Conservation (phyloP, 805 yeast species). For the Monosporozyma aerobia region DNA sequence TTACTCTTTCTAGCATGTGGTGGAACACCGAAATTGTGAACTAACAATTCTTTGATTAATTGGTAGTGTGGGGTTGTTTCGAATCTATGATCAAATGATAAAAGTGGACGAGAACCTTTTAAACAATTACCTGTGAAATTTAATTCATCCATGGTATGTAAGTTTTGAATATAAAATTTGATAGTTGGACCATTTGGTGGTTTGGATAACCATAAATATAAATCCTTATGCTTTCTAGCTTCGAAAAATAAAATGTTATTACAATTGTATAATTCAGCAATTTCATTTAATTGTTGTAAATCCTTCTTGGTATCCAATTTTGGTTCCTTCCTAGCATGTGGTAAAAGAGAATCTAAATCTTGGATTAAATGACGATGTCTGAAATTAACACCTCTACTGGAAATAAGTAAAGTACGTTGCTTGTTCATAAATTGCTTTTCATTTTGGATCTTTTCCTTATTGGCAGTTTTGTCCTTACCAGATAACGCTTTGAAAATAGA, state of each 20-base stretch:
- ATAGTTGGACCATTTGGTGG: constrained; percentile 97
- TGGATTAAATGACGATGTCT: constrained; percentile 91
- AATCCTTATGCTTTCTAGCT: constrained; percentile 91
- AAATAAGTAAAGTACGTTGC: constrained; percentile 79
- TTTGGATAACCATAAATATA: constrained; percentile 89
- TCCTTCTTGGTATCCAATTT: constrained; percentile 90
- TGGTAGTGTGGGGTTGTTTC: constrained; percentile 57
- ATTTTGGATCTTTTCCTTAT: constrained; percentile 22
- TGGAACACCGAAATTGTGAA: constrained; percentile 88
- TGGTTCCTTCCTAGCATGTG: constrained; percentile 94
- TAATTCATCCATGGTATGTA: constrained; percentile 92
- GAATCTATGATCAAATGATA: constrained; percentile 79
- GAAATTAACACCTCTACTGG: constrained; percentile 90
- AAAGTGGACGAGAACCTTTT: constrained; percentile 88
- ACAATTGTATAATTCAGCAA: constrained; percentile 95
- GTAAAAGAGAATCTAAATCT: constrained; percentile 70
- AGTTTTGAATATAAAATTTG: constrained; percentile 86
- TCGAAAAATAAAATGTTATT: constrained; percentile 91
- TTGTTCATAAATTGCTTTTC: constrained; percentile 61
- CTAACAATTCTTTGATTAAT: constrained; percentile 74
- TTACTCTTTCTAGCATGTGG: constrained; percentile 85
- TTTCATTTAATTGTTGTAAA: constrained; percentile 80
- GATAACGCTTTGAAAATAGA: constrained; percentile 64
- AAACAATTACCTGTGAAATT: constrained; percentile 95
- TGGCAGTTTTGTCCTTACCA: constrained; percentile 32